Base-by-base conservation (phyloP, 2,329 filamentous ascomycete genomes). In the Colletotrichum sp. region DNA sequence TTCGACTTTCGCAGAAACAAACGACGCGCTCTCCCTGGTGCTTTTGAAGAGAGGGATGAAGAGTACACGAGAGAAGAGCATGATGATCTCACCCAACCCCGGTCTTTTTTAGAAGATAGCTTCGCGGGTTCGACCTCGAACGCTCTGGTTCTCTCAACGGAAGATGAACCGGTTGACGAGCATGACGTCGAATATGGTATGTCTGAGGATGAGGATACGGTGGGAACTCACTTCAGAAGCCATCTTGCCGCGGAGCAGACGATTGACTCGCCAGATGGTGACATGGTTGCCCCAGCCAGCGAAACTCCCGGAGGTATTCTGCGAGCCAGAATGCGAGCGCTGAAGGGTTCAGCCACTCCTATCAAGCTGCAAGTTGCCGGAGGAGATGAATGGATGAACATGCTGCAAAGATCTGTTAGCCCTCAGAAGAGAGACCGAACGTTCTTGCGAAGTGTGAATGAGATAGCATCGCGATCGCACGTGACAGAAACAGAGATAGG, bases 41-140 rank as follows among this genome's bases (percentile, higher is more conserved):
- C 95, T 1, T 99, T 98, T 84, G 93, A 95, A 44, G 89, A 92
- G 71, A 89, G 90, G 66, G 87, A 88, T 34, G 88, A 88, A 44
- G 81, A 88, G 61, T 89, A 90, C 27, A 83, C 85, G 71, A 85
- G 87, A 30, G 57, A 8, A n/a, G 79, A 85, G 85, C 72, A 86
- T 88, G 80, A 86, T 72, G 88, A 90, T 77, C 82, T 39, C 16
- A n/a, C 39, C 78, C 85, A 81, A 68, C 84, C 86, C 80, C 89
- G 92, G 91, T 95, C 95, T 96, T 96, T 97, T 96, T 96, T 96
- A 95, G 95, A 93, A 92, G 91, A 93, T 89, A 93, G 94, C 93
- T 96, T 94, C 92, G 94, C 93, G 92, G 94, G 93, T 94, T 94
- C 93, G 86, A 89, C 90, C 87, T 92, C 90, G 86, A 90, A 90